phyloP scores from a whole-genome alignment of 2,329 filamentous ascomycete species.

The Colletotrichum euphorbiae region DNA sequence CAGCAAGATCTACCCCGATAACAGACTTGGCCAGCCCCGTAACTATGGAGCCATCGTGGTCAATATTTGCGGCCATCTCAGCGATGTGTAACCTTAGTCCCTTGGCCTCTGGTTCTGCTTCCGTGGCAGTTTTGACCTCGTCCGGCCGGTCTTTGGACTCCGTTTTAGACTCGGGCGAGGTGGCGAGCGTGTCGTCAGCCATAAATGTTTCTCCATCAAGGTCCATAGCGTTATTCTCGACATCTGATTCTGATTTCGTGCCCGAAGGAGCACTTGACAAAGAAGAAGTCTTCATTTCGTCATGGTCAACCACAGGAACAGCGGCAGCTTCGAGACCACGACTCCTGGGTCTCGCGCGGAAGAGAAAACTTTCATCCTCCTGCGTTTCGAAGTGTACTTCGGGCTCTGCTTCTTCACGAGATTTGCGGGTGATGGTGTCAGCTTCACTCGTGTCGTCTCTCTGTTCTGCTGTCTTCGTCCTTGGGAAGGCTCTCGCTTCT shows the following conservation, averaged over 20 bases:
- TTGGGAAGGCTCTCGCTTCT: neutral
- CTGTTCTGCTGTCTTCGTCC: neutral
- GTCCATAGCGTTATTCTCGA: constrained; percentile 11
- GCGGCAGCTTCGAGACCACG: neutral
- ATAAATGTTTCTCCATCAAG: constrained; percentile 34
- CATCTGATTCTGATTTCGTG: constrained; percentile 1
- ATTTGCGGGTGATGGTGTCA: neutral
- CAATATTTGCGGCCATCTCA: neutral
- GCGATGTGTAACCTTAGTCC: neutral
- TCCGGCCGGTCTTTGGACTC: neutral
- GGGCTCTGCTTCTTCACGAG: neutral
- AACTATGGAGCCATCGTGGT: neutral
- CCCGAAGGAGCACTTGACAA: neutral
- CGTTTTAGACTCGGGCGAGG: constrained; percentile 12
- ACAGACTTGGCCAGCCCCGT: neutral
- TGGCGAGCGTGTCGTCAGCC: constrained; percentile 31
- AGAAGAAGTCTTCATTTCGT: neutral
- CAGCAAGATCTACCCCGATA: neutral
- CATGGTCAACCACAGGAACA: neutral
- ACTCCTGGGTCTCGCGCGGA: constrained; percentile 42
- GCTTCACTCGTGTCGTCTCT: too few relatives aligned
- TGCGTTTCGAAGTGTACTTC: constrained; percentile 44
- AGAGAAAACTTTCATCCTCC: constrained; percentile 50
- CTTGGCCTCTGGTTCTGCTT: neutral
- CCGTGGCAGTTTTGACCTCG: neutral